phyloP scores from a whole-genome alignment of 805 yeast genomes.

The Saccharomycopsis fodiens region DNA sequence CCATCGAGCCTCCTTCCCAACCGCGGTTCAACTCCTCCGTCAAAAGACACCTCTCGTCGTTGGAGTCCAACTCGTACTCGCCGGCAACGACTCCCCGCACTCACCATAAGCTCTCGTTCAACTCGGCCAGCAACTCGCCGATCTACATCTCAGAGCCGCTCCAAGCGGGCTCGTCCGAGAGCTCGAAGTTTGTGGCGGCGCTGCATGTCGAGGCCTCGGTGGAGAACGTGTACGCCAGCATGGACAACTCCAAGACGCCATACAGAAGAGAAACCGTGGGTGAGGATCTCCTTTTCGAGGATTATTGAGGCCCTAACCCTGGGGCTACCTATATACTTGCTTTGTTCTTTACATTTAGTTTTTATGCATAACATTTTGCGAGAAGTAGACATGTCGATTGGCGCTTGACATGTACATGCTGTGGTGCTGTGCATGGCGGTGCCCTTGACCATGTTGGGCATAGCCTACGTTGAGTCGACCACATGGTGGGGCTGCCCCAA shows the following conservation, averaged over 20 bases:
- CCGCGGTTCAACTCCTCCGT: not conserved
- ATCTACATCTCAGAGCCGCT: not conserved
- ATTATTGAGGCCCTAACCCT: slow-evolving; percentile 2
- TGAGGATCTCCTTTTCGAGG: slow-evolving; percentile 5
- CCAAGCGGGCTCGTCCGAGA: not conserved
- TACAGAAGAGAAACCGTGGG: not conserved
- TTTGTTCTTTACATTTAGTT: not conserved
- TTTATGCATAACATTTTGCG: not conserved
- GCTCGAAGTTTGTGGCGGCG: not conserved
- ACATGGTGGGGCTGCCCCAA: too few relatives aligned
- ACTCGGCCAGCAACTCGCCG: not conserved
- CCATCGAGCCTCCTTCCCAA: not conserved
- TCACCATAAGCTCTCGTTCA: slow-evolving; percentile 1
- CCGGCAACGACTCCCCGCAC: not conserved
- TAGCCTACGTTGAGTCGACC: too few relatives aligned
- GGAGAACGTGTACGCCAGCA: slow-evolving; percentile 7
- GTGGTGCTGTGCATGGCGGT: too few relatives aligned
- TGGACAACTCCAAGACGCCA: too few relatives aligned
- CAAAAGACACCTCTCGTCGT: not conserved
- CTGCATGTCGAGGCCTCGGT: slow-evolving; percentile 2
- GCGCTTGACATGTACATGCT: too few relatives aligned
- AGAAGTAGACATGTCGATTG: too few relatives aligned
- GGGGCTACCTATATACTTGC: too few relatives aligned
- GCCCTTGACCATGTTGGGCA: too few relatives aligned
- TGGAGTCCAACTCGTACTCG: not conserved